Base-by-base conservation (phyloP, 441 rosid genomes). In the Gossypium schwendimanii region DNA sequence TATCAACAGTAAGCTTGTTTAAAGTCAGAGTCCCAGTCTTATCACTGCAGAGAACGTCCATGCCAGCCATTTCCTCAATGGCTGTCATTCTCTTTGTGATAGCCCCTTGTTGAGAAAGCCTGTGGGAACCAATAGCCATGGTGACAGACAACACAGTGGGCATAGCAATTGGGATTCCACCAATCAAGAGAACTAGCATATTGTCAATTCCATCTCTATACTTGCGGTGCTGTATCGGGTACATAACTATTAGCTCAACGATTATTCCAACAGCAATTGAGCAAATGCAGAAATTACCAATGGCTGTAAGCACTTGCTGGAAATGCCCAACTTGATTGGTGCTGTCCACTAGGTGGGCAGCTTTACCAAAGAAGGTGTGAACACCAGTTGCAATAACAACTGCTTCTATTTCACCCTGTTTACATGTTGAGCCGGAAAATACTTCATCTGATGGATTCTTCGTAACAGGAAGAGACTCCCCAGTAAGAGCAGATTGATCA, bases 11-110 rank as follows among this genome's bases (percentile, higher is more conserved):
- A 49, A 94, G 90, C 85, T 87, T 94, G 80, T 94, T 94, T 52
- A 94, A 73, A 50, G 97, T 94, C 5, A 94, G 77, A 70, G 97
- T 94, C 12, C 98, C 97, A 14, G 98, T 94, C 79, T 94, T 94
- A 75, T 94, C 98, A 79, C 97, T 83, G 82, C 95, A 94, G 0
- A 94, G 84, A 44, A 91, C 97, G 83, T 93, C 98, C 96, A 93
- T 93, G 53, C 94, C 96, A 0, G 97, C 98, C 97, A 93, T 90
- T 81, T 93, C 98, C 71, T 94, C 97, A 53, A 94, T 94, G 70
- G 98, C 97, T 18, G 98, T 94, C 98, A 92, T 94, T 81, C 97
- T 87, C 84, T 92, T 94, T n/a, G 97, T 94, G 47, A 94, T 90
- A 63, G 98, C 98, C 49, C 98, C 98, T 72, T 89, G 96, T 53